These are phyloP conservation scores for Apiospora rasikravindrae DNA, from an alignment of 2,329 filamentous ascomycete genomes.

Conservation along the genomic window DNA sequence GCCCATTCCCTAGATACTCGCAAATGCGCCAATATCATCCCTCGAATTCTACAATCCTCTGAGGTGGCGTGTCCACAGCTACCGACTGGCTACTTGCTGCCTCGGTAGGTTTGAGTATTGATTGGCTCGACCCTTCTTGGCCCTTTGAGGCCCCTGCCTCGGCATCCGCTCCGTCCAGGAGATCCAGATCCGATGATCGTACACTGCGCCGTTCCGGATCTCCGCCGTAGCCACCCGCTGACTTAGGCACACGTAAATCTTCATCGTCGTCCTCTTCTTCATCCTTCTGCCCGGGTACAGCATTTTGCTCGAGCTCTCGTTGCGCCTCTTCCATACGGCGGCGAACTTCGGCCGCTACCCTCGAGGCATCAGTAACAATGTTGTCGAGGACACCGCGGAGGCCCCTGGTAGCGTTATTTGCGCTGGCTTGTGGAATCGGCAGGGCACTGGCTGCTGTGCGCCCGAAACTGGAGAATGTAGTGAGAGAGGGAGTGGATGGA, in stretches of 20 bases:
- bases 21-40: slow-evolving; percentile 34
- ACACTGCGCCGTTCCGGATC: slow-evolving; percentile 69
- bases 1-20: slow-evolving; percentile 29
- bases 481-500: slow-evolving; percentile 71
- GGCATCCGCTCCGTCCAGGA: slow-evolving; percentile 77
- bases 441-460: slow-evolving; percentile 47
- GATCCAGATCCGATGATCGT: slow-evolving; percentile 69
- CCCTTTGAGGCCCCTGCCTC: slow-evolving; percentile 58
- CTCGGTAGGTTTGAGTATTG: slow-evolving; percentile 34
- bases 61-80: slow-evolving; percentile 36
- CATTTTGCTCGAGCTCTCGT: slow-evolving; percentile 85
- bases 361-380: slow-evolving; percentile 96
- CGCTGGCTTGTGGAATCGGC: slow-evolving; percentile 45
- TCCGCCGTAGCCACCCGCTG: slow-evolving; percentile 48
- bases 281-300: slow-evolving; percentile 64
- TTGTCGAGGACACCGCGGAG: slow-evolving; percentile 93
- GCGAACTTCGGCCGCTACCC: slow-evolving; percentile 89
- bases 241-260: slow-evolving; percentile 48
- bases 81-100: slow-evolving; percentile 30
- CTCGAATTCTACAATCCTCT: slow-evolving; percentile 55
- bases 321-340: slow-evolving; percentile 96
- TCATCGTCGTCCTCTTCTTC: slow-evolving; percentile 76
- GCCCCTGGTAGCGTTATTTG: slow-evolving; percentile 67
- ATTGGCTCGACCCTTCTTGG: slow-evolving; percentile 37
- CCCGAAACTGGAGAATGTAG: slow-evolving; percentile 76